Percentiles rank a stretch among this genome's conserved stretches.
Evolutionary conservation across 2,329 filamentous ascomycete species (phyloP).

Genomic region (Neofusicoccum ribis): DNA sequence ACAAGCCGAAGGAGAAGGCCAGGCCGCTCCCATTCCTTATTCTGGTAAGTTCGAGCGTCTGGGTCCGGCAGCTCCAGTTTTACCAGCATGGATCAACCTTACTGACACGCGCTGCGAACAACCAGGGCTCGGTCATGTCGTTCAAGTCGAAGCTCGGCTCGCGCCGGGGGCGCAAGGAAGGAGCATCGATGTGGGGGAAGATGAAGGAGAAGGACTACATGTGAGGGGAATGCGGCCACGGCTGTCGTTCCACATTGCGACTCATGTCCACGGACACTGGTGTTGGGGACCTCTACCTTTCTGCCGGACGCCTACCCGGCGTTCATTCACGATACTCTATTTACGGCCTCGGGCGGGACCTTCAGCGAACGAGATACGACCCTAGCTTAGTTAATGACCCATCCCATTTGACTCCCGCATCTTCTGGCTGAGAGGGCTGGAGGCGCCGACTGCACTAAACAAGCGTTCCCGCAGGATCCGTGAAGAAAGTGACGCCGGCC

Average conservation of each 20-base stretch:
- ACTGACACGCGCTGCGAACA: neutral
- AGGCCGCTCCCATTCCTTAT: constrained; percentile 1
- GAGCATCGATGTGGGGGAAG: neutral
- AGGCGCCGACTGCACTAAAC: neutral
- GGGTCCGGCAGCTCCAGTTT: neutral
- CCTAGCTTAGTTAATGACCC: constrained; percentile 1
- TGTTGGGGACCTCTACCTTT: neutral
- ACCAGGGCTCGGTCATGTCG: neutral
- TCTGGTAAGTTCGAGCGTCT: neutral
- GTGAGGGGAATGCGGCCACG: neutral
- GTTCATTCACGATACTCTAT: constrained; percentile 6
- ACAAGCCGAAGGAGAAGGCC: neutral
- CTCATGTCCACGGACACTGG: neutral
- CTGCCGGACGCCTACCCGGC: neutral
- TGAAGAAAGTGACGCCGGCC: neutral
- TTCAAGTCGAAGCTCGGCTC: constrained; percentile 10
- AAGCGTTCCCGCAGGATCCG: neutral
- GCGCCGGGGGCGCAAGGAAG: constrained; percentile 1
- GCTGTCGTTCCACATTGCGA: neutral
- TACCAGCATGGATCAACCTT: neutral
- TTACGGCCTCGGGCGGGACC: constrained; percentile 7
- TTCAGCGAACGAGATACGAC: constrained; percentile 6
- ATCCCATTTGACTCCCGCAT: neutral
- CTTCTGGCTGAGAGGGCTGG: neutral
- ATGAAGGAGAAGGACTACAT: neutral